Base-by-base conservation (phyloP, 768 basidiomycete genomes). In the Lactarius pseudohatsudake region DNA sequence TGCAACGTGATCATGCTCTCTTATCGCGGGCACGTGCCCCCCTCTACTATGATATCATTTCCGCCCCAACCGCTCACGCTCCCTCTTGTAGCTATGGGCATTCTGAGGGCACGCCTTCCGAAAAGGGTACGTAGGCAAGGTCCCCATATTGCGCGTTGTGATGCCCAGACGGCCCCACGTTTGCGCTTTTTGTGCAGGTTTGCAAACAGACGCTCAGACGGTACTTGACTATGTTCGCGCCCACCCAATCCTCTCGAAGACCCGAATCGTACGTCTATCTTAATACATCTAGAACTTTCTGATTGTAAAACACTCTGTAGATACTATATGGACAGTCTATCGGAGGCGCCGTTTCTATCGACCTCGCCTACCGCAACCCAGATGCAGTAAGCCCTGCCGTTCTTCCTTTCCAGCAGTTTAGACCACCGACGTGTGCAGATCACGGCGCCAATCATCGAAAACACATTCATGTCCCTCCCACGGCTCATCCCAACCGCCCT, bases 1-100 rank as follows among this genome's bases (percentile, higher is more conserved):
- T 97, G 94, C 76, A 98, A 98, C 74, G 94, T 97, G 3, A 79
- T 98, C 47, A 94, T 98, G 89, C 78, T 96, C 66, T 94, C 91
- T 57, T 99, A 99, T 74, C 80, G 96, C 73, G 95, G 95, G 91
- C 92, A 72, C 65, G 87, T 76, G 20, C 59, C 28, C 26, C 26
- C 26, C 32, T 22, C 4, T 10, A 38, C 36, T 36, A 36, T 11
- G 34, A 36, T 9, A 34, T 18, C 30, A 8, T 11, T 26, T 38
- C 3, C 9, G 18, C 11, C 41, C 47, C n/a, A 22, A 38, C 58
- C 36, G 26, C 53, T 30, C 56, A 43, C 28, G n/a, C 38, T 40
- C 38, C 10, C 1, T 16, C n/a, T n/a, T 26, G 53, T 54, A 95
- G 94, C 16, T 98, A 98, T 73, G 96, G 96, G 3, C 82, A 79